Percentiles rank a stretch among this genome's conserved stretches.
phyloP scores from a whole-genome alignment of 2,329 filamentous ascomycete species.

The Pseudogymnoascus sp. region DNA sequence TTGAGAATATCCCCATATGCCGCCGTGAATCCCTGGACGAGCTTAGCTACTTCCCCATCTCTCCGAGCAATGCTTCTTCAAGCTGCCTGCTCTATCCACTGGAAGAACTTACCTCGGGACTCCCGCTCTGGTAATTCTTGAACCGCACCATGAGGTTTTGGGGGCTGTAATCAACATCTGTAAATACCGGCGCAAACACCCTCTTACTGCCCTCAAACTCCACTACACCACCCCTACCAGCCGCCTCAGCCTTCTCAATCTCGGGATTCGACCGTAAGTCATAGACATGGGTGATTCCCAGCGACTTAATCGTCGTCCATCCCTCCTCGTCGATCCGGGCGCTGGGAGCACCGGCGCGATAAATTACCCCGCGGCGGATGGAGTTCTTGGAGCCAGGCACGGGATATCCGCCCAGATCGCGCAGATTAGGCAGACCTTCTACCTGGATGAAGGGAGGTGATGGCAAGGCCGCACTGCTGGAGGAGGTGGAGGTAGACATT shows the following conservation, averaged over 20 bases:
- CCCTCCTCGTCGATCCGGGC: background rate
- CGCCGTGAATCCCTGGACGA: slow-evolving; percentile 46
- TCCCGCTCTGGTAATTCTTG: slow-evolving; percentile 48
- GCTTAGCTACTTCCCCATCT: background rate
- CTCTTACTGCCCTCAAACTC: slow-evolving; percentile 44
- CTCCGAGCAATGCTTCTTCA: background rate
- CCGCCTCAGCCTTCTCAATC: slow-evolving; percentile 37
- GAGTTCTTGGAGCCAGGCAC: slow-evolving; percentile 27
- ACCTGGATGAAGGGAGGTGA: slow-evolving; percentile 42
- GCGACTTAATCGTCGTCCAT: slow-evolving; percentile 12
- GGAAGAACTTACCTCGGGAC: slow-evolving; percentile 32
- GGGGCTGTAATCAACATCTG: slow-evolving; percentile 50
- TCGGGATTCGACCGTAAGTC: slow-evolving; percentile 58
- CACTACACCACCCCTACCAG: slow-evolving; percentile 30
- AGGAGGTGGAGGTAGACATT: slow-evolving; percentile 13
- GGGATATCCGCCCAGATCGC: slow-evolving; percentile 55
- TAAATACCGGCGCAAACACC: slow-evolving; percentile 57
- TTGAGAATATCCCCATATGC: slow-evolving; percentile 56
- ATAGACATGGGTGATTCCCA: slow-evolving; percentile 62
- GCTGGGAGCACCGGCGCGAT: slow-evolving; percentile 57
- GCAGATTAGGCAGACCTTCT: slow-evolving; percentile 57
- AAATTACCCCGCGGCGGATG: slow-evolving; percentile 48
- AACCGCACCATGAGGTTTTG: slow-evolving; percentile 54
- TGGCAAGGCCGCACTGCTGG: slow-evolving; percentile 18
- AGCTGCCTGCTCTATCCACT: background rate